Percentiles rank a stretch among this genome's conserved stretches.
Conservation (phyloP, 148 eudicot species). For the Rhododendron henanense region DNA sequence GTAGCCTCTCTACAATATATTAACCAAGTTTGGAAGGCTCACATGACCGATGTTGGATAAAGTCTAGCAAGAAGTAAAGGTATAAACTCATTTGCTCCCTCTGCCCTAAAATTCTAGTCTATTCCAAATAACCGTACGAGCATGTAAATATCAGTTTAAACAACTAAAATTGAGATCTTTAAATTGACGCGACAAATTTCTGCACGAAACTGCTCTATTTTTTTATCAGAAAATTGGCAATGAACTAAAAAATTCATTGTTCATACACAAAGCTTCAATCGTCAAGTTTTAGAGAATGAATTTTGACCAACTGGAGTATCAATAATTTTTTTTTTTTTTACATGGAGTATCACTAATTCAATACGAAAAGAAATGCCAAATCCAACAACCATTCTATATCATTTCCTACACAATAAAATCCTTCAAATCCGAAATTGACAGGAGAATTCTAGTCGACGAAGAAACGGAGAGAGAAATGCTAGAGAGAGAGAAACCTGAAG, state of each 20-base stretch:
- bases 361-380: neutral
- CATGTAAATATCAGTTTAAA: neutral
- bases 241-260: too few species aligned
- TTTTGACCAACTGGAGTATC: neutral
- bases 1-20: too few species aligned
- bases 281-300: neutral
- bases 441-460: neutral
- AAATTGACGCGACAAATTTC: neutral
- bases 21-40: neutral
- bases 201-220: neutral
- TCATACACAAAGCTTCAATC: too few species aligned
- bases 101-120: neutral
- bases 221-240: neutral
- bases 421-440: neutral
- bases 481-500: constrained; percentile 44
- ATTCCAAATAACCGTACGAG: neutral
- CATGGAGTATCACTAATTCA: neutral
- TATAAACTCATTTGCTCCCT: neutral
- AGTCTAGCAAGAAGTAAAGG: neutral
- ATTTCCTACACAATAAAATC: neutral
- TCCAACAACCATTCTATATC: neutral
- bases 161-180: neutral
- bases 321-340: neutral
- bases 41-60: neutral
- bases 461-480: neutral